These are phyloP conservation scores for Aphanomyces euteiches DNA, from an alignment of 352 stramenopile species.

Conservation along the genomic window DNA sequence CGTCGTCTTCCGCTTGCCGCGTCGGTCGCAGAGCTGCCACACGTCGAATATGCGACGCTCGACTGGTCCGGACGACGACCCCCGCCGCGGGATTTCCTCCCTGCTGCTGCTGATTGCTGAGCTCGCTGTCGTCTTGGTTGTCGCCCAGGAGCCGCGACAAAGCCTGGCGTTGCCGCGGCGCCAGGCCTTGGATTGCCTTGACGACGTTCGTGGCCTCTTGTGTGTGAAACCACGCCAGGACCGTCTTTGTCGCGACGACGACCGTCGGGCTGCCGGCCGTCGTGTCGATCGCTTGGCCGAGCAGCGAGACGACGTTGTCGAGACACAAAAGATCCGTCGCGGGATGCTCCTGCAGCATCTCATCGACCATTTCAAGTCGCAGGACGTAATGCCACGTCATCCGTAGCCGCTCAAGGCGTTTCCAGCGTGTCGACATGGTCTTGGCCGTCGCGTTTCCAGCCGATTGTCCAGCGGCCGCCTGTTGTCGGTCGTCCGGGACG, in stretches of 20 bases:
- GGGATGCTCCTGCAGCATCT: constrained; percentile 40
- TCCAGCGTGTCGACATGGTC: neutral
- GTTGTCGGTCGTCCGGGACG: constrained; percentile 56
- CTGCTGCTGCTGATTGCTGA: constrained; percentile 55
- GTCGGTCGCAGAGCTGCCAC: constrained; percentile 62
- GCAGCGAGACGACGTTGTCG: constrained; percentile 69
- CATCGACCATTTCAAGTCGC: constrained; percentile 58
- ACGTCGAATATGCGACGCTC: constrained; percentile 64
- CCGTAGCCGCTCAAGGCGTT: constrained; percentile 40
- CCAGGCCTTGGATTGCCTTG: constrained; percentile 56
- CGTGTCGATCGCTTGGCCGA: constrained; percentile 34
- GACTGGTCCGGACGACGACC: constrained; percentile 65
- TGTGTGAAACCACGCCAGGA: constrained; percentile 43
- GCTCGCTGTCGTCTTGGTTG: constrained; percentile 44
- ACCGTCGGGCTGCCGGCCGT: constrained; percentile 58
- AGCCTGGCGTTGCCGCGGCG: constrained; percentile 44
- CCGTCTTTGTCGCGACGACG: constrained; percentile 39
- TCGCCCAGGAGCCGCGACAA: constrained; percentile 36
- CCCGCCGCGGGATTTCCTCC: constrained; percentile 42
- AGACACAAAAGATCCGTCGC: constrained; percentile 45
- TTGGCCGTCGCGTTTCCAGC: neutral
- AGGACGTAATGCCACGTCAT: constrained; percentile 58
- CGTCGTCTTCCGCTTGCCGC: constrained; percentile 30
- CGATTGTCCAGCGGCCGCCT: constrained; percentile 31
- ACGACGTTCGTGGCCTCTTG: constrained; percentile 36